Base-by-base conservation (phyloP, 306 rosid species). In the Quercus agrifolia region DNA sequence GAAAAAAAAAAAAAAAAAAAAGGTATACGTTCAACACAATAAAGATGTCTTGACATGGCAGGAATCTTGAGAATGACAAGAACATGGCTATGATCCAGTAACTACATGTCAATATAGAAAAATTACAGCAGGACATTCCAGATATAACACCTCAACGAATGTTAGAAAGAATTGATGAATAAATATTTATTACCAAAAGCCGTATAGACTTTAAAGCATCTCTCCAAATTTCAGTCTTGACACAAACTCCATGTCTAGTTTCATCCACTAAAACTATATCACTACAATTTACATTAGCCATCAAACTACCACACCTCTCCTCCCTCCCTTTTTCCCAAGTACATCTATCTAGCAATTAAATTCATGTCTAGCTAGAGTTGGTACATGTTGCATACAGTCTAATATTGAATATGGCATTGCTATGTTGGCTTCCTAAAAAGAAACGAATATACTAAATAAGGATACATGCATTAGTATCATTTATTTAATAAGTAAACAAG, bases 1-100 rank as follows among this genome's bases (percentile, higher is more conserved):
- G 30, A 28, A 31, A 63, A 78, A 20, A 69, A 79, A 61, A 38
- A 31, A 74, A 23, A 20, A 69, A 79, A 71, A 38, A 31, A 76
- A 10, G 6, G 72, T 33, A 59, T 77, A 77, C 11, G 33, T 72
- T 18, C 23, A 71, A 51, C 51, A 75, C 54, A 71, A 38, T 28
- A 44, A 54, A 69, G 14, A n/a, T 38, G 67, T 12, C 31, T 38
- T 13, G 17, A 41, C 76, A 28, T 21, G 71, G 61, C 74, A 66
- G 73, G 64, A 20, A 77, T 61, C 35, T 58, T 17, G 17, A 75
- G 67, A 5, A 54, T 2, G 55, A 57, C 27, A 62, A n/a, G 71
- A 31, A 21, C 49, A 66, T 3, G 25, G 3, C 51, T 19, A n/a
- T 66, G 5, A 19, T 31, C 23, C 49, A 66, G 71, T 31, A 31